Base-by-base conservation (phyloP, 2,329 filamentous ascomycete species). In the Helotiales sp. region DNA sequence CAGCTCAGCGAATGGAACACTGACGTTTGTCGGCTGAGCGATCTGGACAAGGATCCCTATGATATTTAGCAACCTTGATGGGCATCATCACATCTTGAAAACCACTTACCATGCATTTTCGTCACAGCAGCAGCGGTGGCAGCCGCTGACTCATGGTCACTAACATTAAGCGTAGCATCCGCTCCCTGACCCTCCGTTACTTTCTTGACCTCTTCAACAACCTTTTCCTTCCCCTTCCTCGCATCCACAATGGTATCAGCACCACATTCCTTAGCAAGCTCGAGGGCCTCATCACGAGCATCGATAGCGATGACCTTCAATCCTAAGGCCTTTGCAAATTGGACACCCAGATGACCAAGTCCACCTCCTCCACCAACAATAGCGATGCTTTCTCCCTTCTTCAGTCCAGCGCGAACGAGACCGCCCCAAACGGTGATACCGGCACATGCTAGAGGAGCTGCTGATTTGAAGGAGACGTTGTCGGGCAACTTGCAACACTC, bases 401-500 rank as follows among this genome's bases (percentile, higher is more conserved):
- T 67, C 60, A 70, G 34, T 5, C 59, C 70, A 17, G 69, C 68
- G 17, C 69, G 72, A 0, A 72, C 71, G 17, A 78, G 63, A 1
- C 68, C 71, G 1, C 76, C 55, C 74, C 74, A 76, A 61, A 76
- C 63, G 1, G 74, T 67, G 52, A 59, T 70, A 62, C 58, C 60
- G 82, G 82, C 81, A 66, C 82, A 85, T 12, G 81, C 81, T 22
- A 86, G 70, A 4, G 83, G 83, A 46, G 81, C 82, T 13, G 82
- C 83, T 15, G 74, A 75, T 52, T 76, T 64, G 49, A 84, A 78
- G 2, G 72, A 73, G 12, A 86, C 71, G 6, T 70, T 70, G 30
- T 80, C 74, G 1, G 82, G 81, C 52, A 85, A 67, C 4, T 67
- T 69, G 2, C 76, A 80, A 5, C 76, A 74, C 47, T 70, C 75